Conservation (phyloP, 2,329 filamentous ascomycete genomes). For the Bipolaris zeicola region DNA sequence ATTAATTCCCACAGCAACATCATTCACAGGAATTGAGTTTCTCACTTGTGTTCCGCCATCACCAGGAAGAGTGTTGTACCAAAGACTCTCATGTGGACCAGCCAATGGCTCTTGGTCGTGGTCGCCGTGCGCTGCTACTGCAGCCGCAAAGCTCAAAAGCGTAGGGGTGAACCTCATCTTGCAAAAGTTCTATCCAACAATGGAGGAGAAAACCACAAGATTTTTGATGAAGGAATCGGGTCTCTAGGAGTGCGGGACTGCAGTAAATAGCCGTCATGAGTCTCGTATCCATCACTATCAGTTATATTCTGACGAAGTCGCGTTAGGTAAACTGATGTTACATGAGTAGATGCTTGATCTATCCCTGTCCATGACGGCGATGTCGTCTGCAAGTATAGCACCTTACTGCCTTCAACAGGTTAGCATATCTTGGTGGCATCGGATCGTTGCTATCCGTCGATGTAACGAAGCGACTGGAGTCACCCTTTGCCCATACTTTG, state of each 20-base stretch:
- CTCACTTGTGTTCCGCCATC: constrained; percentile 81
- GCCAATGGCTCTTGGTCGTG: constrained; percentile 64
- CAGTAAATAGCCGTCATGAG: constrained; percentile 29
- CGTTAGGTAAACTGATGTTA: constrained; percentile 47
- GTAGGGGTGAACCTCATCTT: constrained; percentile 38
- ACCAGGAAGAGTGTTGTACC: constrained; percentile 83
- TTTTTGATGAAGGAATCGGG: constrained; percentile 3
- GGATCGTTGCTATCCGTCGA: constrained; percentile 14
- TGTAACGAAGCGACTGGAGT: not conserved
- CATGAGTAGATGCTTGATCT: constrained; percentile 42
- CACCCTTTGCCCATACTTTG: not conserved
- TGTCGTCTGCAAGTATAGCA: constrained; percentile 31
- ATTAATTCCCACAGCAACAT: constrained; percentile 20
- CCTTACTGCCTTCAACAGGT: constrained; percentile 26
- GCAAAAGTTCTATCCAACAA: not conserved
- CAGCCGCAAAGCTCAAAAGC: constrained; percentile 51
- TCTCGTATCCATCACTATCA: constrained; percentile 31
- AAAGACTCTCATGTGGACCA: constrained; percentile 75
- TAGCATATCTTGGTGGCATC: constrained; percentile 18
- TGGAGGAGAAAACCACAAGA: constrained; percentile 5
- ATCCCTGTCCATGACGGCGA: constrained; percentile 28
- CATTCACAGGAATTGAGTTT: not conserved
- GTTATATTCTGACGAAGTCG: constrained; percentile 33
- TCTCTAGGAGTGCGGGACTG: constrained; percentile 12
- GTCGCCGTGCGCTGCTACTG: constrained; percentile 64